Percentiles rank a stretch among this genome's conserved stretches.
Evolutionary conservation across 805 yeast species (phyloP).

Genomic region (Yarrowia sp.): DNA sequence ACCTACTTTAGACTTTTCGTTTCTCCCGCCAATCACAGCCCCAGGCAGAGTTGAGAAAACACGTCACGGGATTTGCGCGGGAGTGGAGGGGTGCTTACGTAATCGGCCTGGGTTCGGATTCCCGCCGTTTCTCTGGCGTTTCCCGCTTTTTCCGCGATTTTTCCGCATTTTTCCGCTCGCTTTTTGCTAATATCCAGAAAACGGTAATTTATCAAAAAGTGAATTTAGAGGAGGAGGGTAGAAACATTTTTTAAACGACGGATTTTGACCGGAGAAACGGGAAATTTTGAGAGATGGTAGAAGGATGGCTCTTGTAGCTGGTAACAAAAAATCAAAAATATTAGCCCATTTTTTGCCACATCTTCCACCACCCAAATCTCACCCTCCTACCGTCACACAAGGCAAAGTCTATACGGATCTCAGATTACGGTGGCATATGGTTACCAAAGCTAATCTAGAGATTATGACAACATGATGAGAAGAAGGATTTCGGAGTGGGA

Average conservation of each 20-base stretch:
- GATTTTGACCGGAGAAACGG: too few species aligned
- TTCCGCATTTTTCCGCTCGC: neutral
- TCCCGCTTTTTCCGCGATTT: neutral
- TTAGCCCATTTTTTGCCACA: neutral
- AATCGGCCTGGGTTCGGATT: too few species aligned
- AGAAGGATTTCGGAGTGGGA: too few species aligned
- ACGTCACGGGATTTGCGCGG: neutral
- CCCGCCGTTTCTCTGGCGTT: neutral
- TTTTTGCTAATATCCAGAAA: neutral
- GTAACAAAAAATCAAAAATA: too few species aligned
- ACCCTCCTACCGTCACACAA: neutral
- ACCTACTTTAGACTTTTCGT: conserved; percentile 26
- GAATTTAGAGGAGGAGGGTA: neutral
- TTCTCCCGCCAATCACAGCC: conserved; percentile 19
- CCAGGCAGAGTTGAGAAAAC: neutral
- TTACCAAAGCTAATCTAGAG: neutral
- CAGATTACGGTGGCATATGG: conserved; percentile 2
- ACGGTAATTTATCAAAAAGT: conserved; percentile 36
- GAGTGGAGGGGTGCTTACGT: too few species aligned
- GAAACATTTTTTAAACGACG: neutral
- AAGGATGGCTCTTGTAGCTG: too few species aligned
- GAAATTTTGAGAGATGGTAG: too few species aligned
- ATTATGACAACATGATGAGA: conserved; percentile 15
- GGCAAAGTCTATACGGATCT: conserved; percentile 30
- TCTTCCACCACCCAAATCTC: neutral